Percentiles rank a stretch among this genome's conserved stretches.
These are phyloP conservation scores for Colletotrichum phormii DNA, from an alignment of 2,329 filamentous ascomycete genomes.

Conservation along the genomic window DNA sequence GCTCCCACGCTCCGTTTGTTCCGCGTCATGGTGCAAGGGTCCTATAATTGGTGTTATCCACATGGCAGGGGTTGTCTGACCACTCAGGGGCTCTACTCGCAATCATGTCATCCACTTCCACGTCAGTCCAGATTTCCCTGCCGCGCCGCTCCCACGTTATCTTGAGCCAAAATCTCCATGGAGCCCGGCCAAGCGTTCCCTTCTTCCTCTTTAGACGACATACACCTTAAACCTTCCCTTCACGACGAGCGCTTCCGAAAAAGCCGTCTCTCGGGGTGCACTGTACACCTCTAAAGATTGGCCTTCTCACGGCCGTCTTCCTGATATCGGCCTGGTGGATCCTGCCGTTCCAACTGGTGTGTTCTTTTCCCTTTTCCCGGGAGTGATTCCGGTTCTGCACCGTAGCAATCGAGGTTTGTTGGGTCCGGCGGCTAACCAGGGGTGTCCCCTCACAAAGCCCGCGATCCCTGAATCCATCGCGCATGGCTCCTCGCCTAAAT, in stretches of 20 bases:
- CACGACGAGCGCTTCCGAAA: neutral
- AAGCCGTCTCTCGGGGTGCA: neutral
- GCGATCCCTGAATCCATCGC: neutral
- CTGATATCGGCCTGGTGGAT: neutral
- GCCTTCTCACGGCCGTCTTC: neutral
- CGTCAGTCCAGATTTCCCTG: neutral
- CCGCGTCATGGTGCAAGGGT: neutral
- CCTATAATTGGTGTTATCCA: neutral
- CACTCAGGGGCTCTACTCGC: neutral
- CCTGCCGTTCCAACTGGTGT: neutral
- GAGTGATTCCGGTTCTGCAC: neutral
- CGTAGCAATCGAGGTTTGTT: neutral
- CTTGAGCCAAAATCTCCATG: neutral
- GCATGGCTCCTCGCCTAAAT: neutral
- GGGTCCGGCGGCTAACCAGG: neutral
- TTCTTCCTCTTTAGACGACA: neutral
- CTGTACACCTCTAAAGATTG: neutral
- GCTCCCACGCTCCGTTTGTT: neutral
- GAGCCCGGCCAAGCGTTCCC: neutral
- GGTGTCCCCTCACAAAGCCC: neutral
- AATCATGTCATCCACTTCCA: conserved; percentile 1
- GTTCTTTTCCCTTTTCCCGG: neutral
- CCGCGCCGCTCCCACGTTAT: neutral
- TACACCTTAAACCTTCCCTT: neutral
- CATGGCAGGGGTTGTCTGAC: neutral